These are phyloP conservation scores for Macrotyloma uniflorum DNA, from an alignment of 306 rosid species.

Conservation along the genomic window DNA sequence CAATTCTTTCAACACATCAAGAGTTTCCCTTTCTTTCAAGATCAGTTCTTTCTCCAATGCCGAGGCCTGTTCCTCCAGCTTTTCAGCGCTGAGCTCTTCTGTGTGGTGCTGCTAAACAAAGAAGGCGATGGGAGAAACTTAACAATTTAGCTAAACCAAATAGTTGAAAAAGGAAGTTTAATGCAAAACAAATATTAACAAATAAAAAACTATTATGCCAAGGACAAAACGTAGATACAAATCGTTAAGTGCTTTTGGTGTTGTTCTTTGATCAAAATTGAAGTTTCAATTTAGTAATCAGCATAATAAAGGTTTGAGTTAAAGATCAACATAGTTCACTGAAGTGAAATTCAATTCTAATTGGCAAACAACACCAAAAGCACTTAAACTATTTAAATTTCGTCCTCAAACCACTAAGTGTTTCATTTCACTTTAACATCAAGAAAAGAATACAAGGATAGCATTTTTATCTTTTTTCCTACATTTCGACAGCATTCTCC, in stretches of 20 bases:
- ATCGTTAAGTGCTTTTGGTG: not conserved
- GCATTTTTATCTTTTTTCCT: not conserved
- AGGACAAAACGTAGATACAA: not conserved
- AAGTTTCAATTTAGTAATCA: not conserved
- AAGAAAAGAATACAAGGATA: not conserved
- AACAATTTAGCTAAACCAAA: constrained; percentile 2
- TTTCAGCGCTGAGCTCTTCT: constrained; percentile 30
- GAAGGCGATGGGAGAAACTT: not conserved
- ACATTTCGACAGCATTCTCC: not conserved
- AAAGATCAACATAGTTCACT: not conserved
- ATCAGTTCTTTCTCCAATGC: constrained; percentile 50
- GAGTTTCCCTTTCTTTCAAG: constrained; percentile 55
- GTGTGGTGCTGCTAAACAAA: constrained; percentile 15
- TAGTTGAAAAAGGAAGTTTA: not conserved
- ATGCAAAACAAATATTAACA: not conserved
- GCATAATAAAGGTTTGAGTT: not conserved
- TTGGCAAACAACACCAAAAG: not conserved
- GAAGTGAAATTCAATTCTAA: not conserved
- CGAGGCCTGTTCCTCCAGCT: constrained; percentile 46
- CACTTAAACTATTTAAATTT: not conserved
- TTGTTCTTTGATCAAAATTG: not conserved
- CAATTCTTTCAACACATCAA: constrained; percentile 54
- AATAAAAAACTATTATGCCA: not conserved
- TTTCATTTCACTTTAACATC: not conserved
- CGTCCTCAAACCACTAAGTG: not conserved